Conservation (phyloP, 2,329 filamentous ascomycete genomes). For the Fusarium sp. region DNA sequence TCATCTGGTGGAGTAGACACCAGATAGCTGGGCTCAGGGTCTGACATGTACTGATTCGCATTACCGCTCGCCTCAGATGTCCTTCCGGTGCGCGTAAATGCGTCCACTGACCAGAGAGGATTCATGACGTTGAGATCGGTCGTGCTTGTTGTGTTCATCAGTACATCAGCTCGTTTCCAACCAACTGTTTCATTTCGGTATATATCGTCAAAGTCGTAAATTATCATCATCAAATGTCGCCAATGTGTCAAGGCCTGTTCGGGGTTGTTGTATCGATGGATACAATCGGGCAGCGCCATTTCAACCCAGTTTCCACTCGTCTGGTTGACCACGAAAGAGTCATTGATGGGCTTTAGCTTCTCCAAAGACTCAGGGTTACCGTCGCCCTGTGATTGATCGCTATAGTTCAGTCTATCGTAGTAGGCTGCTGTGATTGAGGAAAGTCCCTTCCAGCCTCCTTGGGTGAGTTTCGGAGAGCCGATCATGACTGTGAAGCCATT, state of each 20-base stretch:
- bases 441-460: neutral
- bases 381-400: neutral
- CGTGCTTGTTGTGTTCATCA: neutral
- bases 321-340: neutral
- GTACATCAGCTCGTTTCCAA: constrained; percentile 19
- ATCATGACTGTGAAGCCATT: constrained; percentile 21
- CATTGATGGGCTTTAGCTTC: neutral
- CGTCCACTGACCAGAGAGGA: constrained; percentile 6
- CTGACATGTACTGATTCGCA: neutral
- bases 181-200: constrained; percentile 1
- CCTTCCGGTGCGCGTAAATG: neutral
- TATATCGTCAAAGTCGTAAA: constrained; percentile 3
- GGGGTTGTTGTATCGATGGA: constrained; percentile 15
- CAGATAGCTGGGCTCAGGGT: neutral
- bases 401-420: neutral
- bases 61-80: neutral
- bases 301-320: neutral
- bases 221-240: constrained; percentile 19
- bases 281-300: neutral
- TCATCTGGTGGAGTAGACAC: neutral
- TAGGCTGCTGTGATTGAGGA: neutral
- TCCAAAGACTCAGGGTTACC: neutral
- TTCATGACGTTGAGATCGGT: neutral
- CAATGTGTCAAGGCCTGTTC: constrained; percentile 9
- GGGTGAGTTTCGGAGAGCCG: neutral